Evolutionary conservation across 2,329 filamentous ascomycete species (phyloP).

Genomic region (Colletotrichum sansevieriae): DNA sequence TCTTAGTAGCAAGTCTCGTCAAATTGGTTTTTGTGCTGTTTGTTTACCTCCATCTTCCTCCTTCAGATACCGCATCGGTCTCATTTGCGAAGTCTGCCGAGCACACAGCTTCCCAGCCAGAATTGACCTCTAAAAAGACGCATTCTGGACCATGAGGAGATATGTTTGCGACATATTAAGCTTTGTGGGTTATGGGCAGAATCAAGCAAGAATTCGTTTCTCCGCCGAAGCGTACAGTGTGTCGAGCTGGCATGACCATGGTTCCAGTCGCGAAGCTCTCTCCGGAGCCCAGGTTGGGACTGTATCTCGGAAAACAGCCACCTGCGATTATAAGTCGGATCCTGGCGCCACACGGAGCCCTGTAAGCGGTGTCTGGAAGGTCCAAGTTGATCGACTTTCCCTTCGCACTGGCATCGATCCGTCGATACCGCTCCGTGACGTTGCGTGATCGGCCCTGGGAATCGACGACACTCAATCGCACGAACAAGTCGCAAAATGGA

Average conservation of each 20-base stretch:
- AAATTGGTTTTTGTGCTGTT: too few species aligned
- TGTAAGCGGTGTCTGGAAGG: constrained; percentile 44
- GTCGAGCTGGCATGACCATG: constrained; percentile 31
- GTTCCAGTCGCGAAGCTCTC: constrained; percentile 42
- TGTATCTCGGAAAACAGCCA: constrained; percentile 42
- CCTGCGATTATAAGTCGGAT: constrained; percentile 45
- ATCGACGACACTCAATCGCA: constrained; percentile 46
- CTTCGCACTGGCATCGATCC: constrained; percentile 38
- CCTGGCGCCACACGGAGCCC: constrained; percentile 42
- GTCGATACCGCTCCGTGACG: constrained; percentile 44
- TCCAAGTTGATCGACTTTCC: neutral
- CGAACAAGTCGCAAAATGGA: constrained; percentile 45
- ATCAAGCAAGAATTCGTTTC: constrained; percentile 14
- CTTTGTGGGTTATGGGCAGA: neutral
- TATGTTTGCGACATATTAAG: neutral
- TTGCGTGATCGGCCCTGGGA: constrained; percentile 44
- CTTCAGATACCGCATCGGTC: too few species aligned
- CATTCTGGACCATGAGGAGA: too few species aligned
- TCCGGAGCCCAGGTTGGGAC: constrained; percentile 42
- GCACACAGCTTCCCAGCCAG: too few species aligned
- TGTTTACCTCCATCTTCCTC: too few species aligned
- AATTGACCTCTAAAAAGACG: too few species aligned
- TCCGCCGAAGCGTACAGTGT: constrained; percentile 33
- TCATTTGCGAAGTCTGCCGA: too few species aligned
- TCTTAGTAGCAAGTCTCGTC: too few species aligned